Base-by-base conservation (phyloP, 225 moss, liverwort and hornwort genomes). In the Marchantia paleacea region DNA sequence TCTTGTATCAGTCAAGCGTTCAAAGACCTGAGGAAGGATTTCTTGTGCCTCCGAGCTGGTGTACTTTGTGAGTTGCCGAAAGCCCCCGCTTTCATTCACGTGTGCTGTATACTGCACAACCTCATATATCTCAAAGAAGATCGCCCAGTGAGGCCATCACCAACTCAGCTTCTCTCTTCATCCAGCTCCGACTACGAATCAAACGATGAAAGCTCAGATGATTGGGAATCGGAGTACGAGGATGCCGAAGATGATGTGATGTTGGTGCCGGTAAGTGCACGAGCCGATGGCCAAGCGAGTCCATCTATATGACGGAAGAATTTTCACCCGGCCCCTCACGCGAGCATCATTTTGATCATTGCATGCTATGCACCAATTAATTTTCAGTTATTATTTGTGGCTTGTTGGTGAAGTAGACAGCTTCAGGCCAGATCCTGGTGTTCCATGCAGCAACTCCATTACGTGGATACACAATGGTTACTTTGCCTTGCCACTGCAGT, bases 51-150 rank as follows among this genome's bases (percentile, higher is more conserved):
- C 30, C 11, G 55, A 6, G 18, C 26, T 65, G 79, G 64, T 51
- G 19, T 79, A 16, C 26, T 7, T 7, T 54, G 79, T 25, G 48
- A 30, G 19, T 7, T 53, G 6, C 8, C 0, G 11, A 30, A 51
- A 15, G 67, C 78, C 7, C 66, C 66, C 2, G 66, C 14, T 26
- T 79, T 68, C 10, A 26, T 79, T 48, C 68, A 55, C 9, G 79
- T 52, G n/a, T 79, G 79, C 10, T 79, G 79, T 55, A 30, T 69
- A 12, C 66, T 79, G 69, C 79, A 79, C 52, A 79, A 79, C 50
- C n/a, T 79, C 15, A 67, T 68, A 1, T 52, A 66, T 20, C 26
- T 69, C 12, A 79, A 53, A n/a, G 63, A 65, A 20, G 78, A 50
- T 22, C 25, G 61, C 18, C 64, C 13, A 6, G 25, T 78, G 11